Evolutionary conservation across 805 yeast genomes (phyloP), one percentile per base, ranked within the genome.

Genomic region (Suhomyces sp.): DNA sequence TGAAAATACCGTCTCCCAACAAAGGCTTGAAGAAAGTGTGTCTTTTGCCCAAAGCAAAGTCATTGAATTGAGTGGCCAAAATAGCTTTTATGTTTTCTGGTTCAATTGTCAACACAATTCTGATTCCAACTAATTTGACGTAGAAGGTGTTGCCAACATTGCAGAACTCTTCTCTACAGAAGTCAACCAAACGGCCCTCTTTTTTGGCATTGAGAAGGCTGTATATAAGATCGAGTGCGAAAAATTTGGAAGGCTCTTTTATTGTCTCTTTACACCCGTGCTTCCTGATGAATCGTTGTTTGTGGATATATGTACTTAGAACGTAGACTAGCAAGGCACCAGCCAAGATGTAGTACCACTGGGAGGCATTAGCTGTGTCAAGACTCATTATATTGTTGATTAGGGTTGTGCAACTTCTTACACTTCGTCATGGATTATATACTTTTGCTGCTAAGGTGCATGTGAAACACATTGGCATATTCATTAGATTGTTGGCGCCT

Each of bases 41-140:
- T 45, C 68, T 63, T 15, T 54, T 53, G 3, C 68, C 68, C 35
- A 64, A 56, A 15, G 60, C 55, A 49, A 61, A 64, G 52, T 64
- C 68, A 40, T 56, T 57, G 46, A 64, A 64, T 43, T 64, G 66
- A 5, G 67, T 64, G 15, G 64, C 66, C 54, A 64, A 59, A 7
- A 63, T 31, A n/a, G 68, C 67, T 61, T 64, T 64, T 51, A 63
- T 53, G 52, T 60, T 60, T 40, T 61, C 65, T 10, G 67, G 67
- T 37, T 63, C 66, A 2, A 39, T 45, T 6, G 67, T 61, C 29
- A 62, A 44, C 20, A 65, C 43, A 43, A 67, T 58, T 51, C 60
- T 46, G 22, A 60, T 52, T 24, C 62, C 64, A 40, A 44, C 46
- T 24, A 56, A 43, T 33, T 51, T 41, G 19, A 56, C 22, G 49